These are phyloP conservation scores for Monosporascus sp. DNA, from an alignment of 2,329 filamentous ascomycete species.

Conservation along the genomic window DNA sequence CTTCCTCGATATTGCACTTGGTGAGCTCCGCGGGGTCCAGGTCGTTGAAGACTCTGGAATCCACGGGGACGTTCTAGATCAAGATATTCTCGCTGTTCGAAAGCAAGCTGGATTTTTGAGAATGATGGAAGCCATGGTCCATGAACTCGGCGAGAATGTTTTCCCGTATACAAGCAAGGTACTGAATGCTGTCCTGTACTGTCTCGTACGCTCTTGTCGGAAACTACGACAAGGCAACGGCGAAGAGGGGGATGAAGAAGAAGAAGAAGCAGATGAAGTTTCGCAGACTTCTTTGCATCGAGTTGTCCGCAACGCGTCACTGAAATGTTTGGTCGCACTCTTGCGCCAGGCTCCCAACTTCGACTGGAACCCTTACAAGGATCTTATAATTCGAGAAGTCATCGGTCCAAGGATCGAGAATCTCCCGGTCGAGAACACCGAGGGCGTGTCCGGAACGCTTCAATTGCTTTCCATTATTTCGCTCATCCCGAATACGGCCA, in stretches of 20 bases:
- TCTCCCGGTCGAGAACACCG: constrained; percentile 78
- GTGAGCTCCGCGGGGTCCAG: constrained; percentile 57
- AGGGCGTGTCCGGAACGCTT: constrained; percentile 79
- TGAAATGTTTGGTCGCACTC: constrained; percentile 76
- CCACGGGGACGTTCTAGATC: constrained; percentile 47
- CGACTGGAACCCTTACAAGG: constrained; percentile 67
- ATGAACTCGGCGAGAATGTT: constrained; percentile 73
- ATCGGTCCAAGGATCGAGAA: constrained; percentile 72
- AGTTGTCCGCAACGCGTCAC: constrained; percentile 62
- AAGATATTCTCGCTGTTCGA: constrained; percentile 58
- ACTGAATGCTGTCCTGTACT: constrained; percentile 75
- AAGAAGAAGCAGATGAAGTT: constrained; percentile 32
- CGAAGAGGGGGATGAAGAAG: constrained; percentile 28
- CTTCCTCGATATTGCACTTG: constrained; percentile 79
- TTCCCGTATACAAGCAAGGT: constrained; percentile 62
- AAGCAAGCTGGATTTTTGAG: constrained; percentile 90
- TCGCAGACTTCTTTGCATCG: constrained; percentile 55
- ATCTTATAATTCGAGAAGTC: constrained; percentile 66
- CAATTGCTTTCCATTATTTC: constrained; percentile 80
- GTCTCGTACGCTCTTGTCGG: constrained; percentile 64
- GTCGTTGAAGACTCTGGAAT: constrained; percentile 48
- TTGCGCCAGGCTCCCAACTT: constrained; percentile 68
- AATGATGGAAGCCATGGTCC: constrained; percentile 83
- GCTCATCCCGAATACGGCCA: constrained; percentile 55
- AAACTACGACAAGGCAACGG: constrained; percentile 41